Evolutionary conservation across 2,329 filamentous ascomycete genomes (phyloP), one percentile per base, ranked within the genome.

Genomic region (Grosmannia huntii): DNA sequence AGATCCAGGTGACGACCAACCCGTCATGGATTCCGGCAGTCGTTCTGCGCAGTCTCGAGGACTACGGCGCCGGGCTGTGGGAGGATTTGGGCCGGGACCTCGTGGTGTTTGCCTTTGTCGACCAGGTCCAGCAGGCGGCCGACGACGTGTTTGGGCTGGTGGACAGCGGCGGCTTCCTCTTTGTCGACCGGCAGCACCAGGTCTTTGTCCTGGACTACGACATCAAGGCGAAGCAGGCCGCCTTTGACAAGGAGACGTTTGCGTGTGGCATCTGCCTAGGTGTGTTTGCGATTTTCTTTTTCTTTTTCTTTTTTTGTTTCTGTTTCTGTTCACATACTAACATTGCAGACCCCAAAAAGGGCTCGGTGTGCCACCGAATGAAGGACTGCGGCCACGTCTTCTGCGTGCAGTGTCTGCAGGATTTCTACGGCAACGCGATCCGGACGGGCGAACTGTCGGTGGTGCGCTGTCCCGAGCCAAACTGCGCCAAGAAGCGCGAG

Each of bases 361-460:
- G 94, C 1, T 72, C 75, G 0, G 80, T 76, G 12, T 97, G 94
- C 69, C 87, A 97, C 72, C 82, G 83, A 49, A 85, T 97, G 78
- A 72, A 87, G 52, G 83, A 86, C 60, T 99, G 94, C 69, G 84
- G 83, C 0, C 92, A 99, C 68, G 90, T 97, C 44, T 99, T 97
- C 68, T 99, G 94, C 70, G 74, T 86, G 21, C 71, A 82, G n/a
- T 99, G 94, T 67, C 76, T 99, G 3, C 86, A 89, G 62, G 89
- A 92, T 65, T 96, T 92, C 65, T 97, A 95, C 76, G 89, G 86
- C 64, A 85, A 84, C 62, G 90, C 89, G 63, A 96, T 99, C 65
- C 83, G 77, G 0, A 89, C 95, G 67, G 94, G 94, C 1, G 86
- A 95, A 65, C 76, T 99, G 21, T 77, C 83, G 54, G 81, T 82